phyloP scores from a whole-genome alignment of 768 basidiomycete species.

The Auricularia sp. region DNA sequence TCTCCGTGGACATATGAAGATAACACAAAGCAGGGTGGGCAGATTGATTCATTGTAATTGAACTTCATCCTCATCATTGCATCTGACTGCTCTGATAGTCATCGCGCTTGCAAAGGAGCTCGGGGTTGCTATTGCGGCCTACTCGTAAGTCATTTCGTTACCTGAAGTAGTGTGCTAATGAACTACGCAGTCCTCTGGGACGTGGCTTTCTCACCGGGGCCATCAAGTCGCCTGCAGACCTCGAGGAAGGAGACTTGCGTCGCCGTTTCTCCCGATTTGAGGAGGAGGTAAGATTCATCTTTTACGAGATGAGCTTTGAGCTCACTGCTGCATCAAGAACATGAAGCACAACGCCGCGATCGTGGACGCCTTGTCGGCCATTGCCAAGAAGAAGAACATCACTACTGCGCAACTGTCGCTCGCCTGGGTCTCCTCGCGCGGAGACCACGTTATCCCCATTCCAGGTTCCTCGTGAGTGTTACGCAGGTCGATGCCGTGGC shows the following conservation, averaged over 20 bases:
- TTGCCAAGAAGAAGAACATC: slow-evolving; percentile 34
- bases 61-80: neutral
- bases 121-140: slow-evolving; percentile 49
- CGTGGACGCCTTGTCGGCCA: slow-evolving; percentile 29
- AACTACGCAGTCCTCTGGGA: slow-evolving; percentile 37
- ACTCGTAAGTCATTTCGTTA: slow-evolving; percentile 32
- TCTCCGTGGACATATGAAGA: slow-evolving; percentile 51
- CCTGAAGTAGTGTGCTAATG: neutral
- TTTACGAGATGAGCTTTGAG: slow-evolving; percentile 7
- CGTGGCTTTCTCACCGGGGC: slow-evolving; percentile 44
- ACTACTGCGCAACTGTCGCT: slow-evolving; percentile 31
- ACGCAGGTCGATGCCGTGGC: neutral
- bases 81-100: slow-evolving; percentile 21
- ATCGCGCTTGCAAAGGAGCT: slow-evolving; percentile 45
- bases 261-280: slow-evolving; percentile 33
- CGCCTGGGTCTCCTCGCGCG: slow-evolving; percentile 33
- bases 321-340: slow-evolving; percentile 19
- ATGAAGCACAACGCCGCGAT: slow-evolving; percentile 33
- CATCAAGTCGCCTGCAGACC: slow-evolving; percentile 30
- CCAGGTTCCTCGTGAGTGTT: slow-evolving; percentile 34
- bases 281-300: slow-evolving; percentile 23
- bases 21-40: slow-evolving; percentile 36
- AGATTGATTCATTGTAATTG: neutral
- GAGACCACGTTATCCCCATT: slow-evolving; percentile 36
- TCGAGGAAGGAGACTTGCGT: slow-evolving; percentile 35